Base-by-base conservation (phyloP, 306 rosid species). In the Calophaca sinica region DNA sequence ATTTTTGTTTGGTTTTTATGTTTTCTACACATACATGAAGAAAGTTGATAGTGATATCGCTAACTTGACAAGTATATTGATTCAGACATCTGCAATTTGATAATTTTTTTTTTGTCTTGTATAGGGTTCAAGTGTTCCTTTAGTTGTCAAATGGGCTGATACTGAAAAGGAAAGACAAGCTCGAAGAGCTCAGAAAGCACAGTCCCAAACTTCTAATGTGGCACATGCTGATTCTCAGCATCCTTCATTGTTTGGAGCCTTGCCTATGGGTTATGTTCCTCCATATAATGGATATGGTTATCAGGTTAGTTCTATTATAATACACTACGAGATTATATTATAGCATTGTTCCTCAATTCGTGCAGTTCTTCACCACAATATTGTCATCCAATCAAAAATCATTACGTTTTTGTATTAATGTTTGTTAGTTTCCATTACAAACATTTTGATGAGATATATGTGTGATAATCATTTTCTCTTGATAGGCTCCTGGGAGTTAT, bases 121-220 rank as follows among this genome's bases (percentile, higher is more conserved):
- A 57, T 70, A 96, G 99, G 98, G 97, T 82, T 92, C 98, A 28
- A 92, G 92, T 81, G 99, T 90, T 83, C 98, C 99, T 53, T 88
- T 96, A 90, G 96, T 96, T 79, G 99, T 96, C 81, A 96, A 96
- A 82, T 96, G 99, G 99, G 99, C 99, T 48, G 99, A 96, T 80
- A 96, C 99, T 38, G 98, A 96, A 76, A 96, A 96, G 86, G 99
- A 96, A 89, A 90, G 97, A 79, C 96, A 86, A 88, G 99, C 98
- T 68, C 97, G 99, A 58, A 89, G 93, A 82, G 96, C 96, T 73
- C 99, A 92, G 80, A 96, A 90, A 92, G 91, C 96, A 74, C 97
- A 90, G 50, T 96, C 96, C 65, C 93, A 89, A 78, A 89, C 88
- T 68, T 86, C 96, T 79, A 90, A 85, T 72, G 77, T 54, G 72